Conservation (phyloP, 306 rosid species). For the Echinosophora koreensis region DNA sequence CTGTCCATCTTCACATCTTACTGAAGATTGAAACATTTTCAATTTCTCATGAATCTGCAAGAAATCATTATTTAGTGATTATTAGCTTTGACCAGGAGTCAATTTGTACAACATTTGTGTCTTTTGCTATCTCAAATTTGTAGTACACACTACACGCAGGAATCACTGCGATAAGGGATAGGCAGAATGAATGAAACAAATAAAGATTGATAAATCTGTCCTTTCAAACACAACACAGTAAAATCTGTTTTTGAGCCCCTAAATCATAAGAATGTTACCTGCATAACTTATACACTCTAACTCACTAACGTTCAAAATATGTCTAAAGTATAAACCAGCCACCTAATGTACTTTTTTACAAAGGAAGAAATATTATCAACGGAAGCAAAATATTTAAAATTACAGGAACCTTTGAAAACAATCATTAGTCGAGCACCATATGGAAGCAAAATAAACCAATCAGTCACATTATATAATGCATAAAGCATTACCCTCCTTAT, state of each 20-base stretch:
- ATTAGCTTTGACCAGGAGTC: constrained; percentile 39
- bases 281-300: not conserved
- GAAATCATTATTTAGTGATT: constrained; percentile 33
- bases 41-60: constrained; percentile 76
- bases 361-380: not conserved
- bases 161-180: constrained; percentile 27
- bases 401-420: not conserved
- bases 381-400: not conserved
- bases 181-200: constrained; percentile 23
- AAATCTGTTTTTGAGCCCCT: constrained; percentile 13
- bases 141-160: not conserved
- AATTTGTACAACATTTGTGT: constrained; percentile 18
- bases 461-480: not conserved
- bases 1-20: constrained; percentile 60
- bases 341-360: not conserved
- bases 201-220: constrained; percentile 11
- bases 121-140: not conserved
- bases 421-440: not conserved
- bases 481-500: not conserved
- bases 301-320: not conserved
- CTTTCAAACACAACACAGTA: constrained; percentile 32
- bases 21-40: constrained; percentile 63
- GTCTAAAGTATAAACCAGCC: not conserved
- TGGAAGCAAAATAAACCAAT: not conserved
- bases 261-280: constrained; percentile 10